These are phyloP conservation scores for Diaporthe aspalathi DNA, from an alignment of 2,329 filamentous ascomycete genomes.

Conservation along the genomic window DNA sequence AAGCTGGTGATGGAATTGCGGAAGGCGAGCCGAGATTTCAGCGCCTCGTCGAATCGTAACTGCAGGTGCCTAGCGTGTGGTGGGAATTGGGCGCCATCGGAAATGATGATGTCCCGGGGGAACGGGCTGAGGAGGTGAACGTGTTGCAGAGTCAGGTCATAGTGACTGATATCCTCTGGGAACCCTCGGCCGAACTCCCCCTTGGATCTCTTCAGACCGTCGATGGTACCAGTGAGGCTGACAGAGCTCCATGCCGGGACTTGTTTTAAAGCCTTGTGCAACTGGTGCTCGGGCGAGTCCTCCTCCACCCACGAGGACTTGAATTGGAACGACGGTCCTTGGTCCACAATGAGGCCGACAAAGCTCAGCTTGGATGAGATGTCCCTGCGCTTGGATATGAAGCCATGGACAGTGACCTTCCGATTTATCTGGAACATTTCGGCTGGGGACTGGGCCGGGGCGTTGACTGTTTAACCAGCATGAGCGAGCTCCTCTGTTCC, in stretches of 20 bases:
- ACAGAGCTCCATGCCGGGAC: constrained; percentile 66
- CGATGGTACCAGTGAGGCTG: constrained; percentile 55
- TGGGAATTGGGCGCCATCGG: constrained; percentile 78
- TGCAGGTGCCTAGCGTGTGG: constrained; percentile 84
- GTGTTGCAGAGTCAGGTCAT: constrained; percentile 70
- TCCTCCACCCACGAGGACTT: constrained; percentile 53
- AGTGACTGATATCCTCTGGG: constrained; percentile 42
- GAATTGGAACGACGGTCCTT: constrained; percentile 52
- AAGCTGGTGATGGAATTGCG: constrained; percentile 69
- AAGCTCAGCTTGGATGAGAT: constrained; percentile 79
- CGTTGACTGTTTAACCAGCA: constrained; percentile 46
- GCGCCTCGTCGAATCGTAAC: constrained; percentile 76
- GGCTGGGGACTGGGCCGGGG: constrained; percentile 45
- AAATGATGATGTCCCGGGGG: constrained; percentile 80
- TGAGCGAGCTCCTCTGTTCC: constrained; percentile 2
- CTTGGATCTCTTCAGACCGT: constrained; percentile 40
- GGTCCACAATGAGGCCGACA: constrained; percentile 61
- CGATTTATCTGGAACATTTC: constrained; percentile 47
- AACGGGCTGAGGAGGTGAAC: constrained; percentile 79
- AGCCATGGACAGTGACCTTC: constrained; percentile 73
- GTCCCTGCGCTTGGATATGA: constrained; percentile 75
- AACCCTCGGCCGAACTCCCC: constrained; percentile 34
- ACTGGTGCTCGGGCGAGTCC: constrained; percentile 48
- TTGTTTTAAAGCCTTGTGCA: constrained; percentile 56
- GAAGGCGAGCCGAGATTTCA: constrained; percentile 77